Base-by-base conservation (phyloP, 2,329 filamentous ascomycete genomes). In the Lomentospora prolificans region DNA sequence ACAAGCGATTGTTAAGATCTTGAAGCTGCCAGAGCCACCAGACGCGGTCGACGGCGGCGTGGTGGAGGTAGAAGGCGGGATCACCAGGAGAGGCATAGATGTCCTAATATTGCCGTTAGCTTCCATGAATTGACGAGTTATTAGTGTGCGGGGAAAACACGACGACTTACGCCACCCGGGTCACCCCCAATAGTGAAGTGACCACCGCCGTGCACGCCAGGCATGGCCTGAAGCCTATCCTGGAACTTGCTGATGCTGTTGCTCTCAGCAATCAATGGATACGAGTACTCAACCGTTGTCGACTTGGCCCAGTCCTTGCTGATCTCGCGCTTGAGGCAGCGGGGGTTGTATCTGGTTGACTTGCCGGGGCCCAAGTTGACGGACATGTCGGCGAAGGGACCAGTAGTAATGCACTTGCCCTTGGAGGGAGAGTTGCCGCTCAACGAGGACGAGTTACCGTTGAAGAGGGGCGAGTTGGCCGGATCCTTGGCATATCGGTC, bases 331-430 rank as follows among this genome's bases (percentile, higher is more conserved):
- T 68, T 69, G 46, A 75, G 60, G 60, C 72, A 72, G 48, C 73
- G 72, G 1, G 73, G 73, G 61, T 75, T 75, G 57, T 71, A 72
- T 8, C 61, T 61, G 0, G 72, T 64, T 5, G 62, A 62, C 0
- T 61, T 63, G 7, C 67, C 65, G 12, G 72, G 72, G 0, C 72
- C 72, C 1, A 75, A 62, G 56, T 70, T 73, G 55, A 75, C 67
- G 1, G 57, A 64, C 62, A 72, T 67, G 59, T 27, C 17, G 14
- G 51, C 51, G 12, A 81, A 72, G 1, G 80, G 80, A 0, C 79
- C 78, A 0, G 66, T 69, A n/a, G 64, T 68, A 3, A 84, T 68
- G 62, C 79, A 82, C 44, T 48, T 22, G 22, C 80, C 81, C 39
- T 80, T 79, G 65, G 58, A 19, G 58, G 46, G 62, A 39, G 0